Percentiles rank a stretch among this genome's conserved stretches.
phyloP scores from a whole-genome alignment of 1,284 basidiomycete genomes.

The Rhodofomes roseus region DNA sequence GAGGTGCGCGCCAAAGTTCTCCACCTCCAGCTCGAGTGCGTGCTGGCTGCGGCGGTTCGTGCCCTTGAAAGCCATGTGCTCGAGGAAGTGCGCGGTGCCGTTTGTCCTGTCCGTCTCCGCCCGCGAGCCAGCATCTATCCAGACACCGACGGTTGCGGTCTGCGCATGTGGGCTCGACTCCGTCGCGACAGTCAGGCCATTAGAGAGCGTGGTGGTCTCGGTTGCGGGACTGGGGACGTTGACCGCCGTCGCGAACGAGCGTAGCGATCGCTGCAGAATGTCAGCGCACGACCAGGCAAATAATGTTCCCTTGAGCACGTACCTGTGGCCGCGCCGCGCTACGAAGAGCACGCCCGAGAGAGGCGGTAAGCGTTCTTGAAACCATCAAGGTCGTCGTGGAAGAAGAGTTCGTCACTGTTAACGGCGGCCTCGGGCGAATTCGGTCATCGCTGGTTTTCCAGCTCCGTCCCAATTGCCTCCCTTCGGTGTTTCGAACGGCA shows the following conservation, averaged over 20 bases:
- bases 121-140: constrained; percentile 98
- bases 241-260: constrained; percentile 69
- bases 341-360: constrained; percentile 60
- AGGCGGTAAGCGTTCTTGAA: constrained; percentile 56
- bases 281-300: neutral
- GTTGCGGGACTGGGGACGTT: constrained; percentile 72
- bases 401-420: constrained; percentile 24
- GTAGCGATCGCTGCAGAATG: constrained; percentile 34
- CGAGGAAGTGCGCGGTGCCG: constrained; percentile 98
- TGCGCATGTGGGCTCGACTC: constrained; percentile 93
- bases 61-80: constrained; percentile 97
- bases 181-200: constrained; percentile 90
- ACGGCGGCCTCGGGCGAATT: constrained; percentile 20
- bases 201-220: constrained; percentile 84
- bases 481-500: neutral
- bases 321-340: constrained; percentile 55
- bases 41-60: constrained; percentile 90
- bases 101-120: constrained; percentile 94
- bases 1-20: constrained; percentile 96
- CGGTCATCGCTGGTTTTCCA: constrained; percentile 2
- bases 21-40: constrained; percentile 94
- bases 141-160: constrained; percentile 97
- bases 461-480: neutral
- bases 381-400: constrained; percentile 48
- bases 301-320: constrained; percentile 18